These are phyloP conservation scores for Marasmius tenuissimus DNA, from an alignment of 1,284 basidiomycete species.

Conservation along the genomic window DNA sequence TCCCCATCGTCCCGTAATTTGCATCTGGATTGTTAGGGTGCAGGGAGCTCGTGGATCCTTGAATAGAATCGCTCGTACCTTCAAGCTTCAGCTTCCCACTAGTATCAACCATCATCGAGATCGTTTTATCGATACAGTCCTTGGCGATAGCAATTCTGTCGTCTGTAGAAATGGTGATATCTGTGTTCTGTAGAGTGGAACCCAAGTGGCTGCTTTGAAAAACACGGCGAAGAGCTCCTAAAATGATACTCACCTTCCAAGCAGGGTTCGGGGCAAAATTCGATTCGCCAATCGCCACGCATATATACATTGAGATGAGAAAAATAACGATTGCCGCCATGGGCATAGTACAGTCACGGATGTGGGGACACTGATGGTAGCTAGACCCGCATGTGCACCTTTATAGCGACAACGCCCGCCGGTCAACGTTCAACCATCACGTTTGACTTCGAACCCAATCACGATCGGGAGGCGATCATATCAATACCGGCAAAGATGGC, in stretches of 20 bases:
- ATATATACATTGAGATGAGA: not conserved
- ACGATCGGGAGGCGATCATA: no score
- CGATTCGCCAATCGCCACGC: not conserved
- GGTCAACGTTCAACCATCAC: no score
- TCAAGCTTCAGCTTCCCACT: not conserved
- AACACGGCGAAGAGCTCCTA: not conserved
- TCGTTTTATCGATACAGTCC: constrained; percentile 5
- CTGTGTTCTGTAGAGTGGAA: constrained; percentile 3
- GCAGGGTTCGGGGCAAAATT: not conserved
- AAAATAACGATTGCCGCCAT: not conserved
- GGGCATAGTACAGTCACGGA: no score
- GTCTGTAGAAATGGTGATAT: constrained; percentile 3
- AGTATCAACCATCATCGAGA: not conserved
- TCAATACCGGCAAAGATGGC: no score
- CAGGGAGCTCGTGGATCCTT: not conserved
- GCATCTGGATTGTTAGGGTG: not conserved
- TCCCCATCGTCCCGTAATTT: not conserved
- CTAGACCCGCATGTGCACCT: no score
- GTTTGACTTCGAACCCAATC: no score
- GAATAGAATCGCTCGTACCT: not conserved
- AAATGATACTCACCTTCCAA: not conserved
- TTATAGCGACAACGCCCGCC: no score
- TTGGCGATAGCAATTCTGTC: constrained; percentile 8
- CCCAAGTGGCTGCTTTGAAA: not conserved
- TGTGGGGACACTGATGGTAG: no score